Evolutionary conservation across 257 asterid genomes (phyloP), one percentile per base, ranked within the genome.

Genomic region (Dorcoceras hygrometricum): DNA sequence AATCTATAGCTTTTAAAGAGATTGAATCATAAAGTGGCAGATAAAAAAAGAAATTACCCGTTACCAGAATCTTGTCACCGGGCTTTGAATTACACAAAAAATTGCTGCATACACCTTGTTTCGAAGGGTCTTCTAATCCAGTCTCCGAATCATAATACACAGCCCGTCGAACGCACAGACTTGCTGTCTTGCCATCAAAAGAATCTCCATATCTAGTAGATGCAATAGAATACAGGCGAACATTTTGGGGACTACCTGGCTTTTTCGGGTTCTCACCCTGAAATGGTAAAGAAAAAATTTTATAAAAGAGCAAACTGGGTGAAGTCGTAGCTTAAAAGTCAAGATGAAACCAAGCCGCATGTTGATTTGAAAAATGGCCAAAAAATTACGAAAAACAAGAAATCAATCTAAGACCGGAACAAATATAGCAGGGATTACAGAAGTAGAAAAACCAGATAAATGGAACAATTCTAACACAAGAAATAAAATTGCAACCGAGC

Each of bases 201-300:
- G 51, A 72, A 83, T 93, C 97, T 3, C 97, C 97, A 64, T 93
- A 90, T 73, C 99, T 79, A 51, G 96, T 83, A 22, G 99, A 93
- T 69, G 97, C 97, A 79, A 93, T 93, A 48, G 99, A 89, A 65
- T 93, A 93, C 57, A 93, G 78, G 65, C 97, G 88, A 73, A 93
- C 97, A 76, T 81, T 93, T 63, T 93, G 81, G 20, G 97, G 95
- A 32, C 65, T 81, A n/a, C 96, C 98, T 22, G 97, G 95, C 77
- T 93, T 93, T 76, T 89, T 89, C 1, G 98, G 98, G 69, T 89
- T 89, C 81, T 93, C 98, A 22, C 98, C 97, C 97, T 93, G 82
- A 57, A 14, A 78, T 23, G 32, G 62, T 43, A 43, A n/a, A 43
- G 19, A 25, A 32, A 59, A 71, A 51, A 43, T 14, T 43, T 43